A percentile compares a stretch with the other conserved stretches of the same genome.
Conservation (phyloP, 176 grass and related monocot genomes). For the Aegilops tauschii region DNA sequence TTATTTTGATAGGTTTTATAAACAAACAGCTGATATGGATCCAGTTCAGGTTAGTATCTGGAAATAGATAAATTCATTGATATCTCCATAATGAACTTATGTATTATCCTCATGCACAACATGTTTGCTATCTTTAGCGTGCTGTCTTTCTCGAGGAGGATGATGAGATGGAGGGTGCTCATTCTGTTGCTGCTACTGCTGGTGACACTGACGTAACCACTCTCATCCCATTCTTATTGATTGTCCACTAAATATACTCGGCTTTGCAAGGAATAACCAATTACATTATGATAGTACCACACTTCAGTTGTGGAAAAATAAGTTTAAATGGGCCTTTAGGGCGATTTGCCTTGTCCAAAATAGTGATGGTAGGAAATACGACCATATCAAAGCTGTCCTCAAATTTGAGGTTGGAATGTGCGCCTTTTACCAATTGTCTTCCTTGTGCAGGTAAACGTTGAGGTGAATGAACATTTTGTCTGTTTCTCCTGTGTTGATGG, state of each 20-base stretch:
- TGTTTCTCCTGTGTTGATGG: constrained; percentile 99
- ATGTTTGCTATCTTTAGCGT: constrained; percentile 57
- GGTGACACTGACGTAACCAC: constrained; percentile 79
- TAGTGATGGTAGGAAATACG: background rate
- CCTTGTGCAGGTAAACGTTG: constrained; percentile 56
- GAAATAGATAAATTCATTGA: background rate
- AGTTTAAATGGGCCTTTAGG: background rate
- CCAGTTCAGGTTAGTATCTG: constrained; percentile 68
- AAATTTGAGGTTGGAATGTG: background rate
- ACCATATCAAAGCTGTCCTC: background rate
- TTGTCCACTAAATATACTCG: constrained; percentile 1
- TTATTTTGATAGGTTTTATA: constrained; percentile 93
- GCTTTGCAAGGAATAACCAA: background rate
- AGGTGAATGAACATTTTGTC: constrained; percentile 90
- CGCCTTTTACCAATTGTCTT: constrained; percentile 1
- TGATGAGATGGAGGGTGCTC: constrained; percentile 96
- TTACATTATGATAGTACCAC: background rate
- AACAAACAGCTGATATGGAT: constrained; percentile 75
- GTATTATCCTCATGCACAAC: background rate
- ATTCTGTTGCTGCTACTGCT: constrained; percentile 75
- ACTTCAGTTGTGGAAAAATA: background rate
- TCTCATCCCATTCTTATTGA: background rate
- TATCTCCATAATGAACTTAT: constrained; percentile 1
- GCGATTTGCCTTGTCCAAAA: background rate
- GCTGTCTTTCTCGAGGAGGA: constrained; percentile 88